phyloP scores from a whole-genome alignment of 345 rosid species.

The Heritiera littoralis region DNA sequence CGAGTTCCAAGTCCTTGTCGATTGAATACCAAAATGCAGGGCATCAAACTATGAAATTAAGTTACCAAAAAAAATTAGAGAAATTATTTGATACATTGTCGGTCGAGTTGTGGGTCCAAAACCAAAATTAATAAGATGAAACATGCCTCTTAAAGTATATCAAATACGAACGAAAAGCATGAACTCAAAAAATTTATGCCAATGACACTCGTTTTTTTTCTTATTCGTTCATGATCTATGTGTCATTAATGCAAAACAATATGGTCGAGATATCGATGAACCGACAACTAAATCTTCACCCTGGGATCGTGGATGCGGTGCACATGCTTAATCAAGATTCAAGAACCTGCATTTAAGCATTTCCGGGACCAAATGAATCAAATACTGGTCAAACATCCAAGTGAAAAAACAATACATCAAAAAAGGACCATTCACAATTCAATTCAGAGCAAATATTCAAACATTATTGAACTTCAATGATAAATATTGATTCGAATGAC shows the following conservation, averaged over 20 bases:
- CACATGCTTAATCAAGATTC: not conserved
- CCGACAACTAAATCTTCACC: not conserved
- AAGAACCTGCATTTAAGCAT: not conserved
- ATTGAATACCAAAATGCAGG: not conserved
- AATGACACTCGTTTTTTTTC: not conserved
- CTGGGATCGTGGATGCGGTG: not conserved
- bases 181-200: not conserved
- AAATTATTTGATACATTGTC: no score
- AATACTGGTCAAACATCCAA: not conserved
- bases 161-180: no score
- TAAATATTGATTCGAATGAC: no score
- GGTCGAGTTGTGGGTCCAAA: no score
- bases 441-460: conserved; percentile 7
- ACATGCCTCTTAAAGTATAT: no score
- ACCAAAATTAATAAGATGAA: no score
- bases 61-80: no score
- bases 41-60: no score
- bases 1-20: not conserved
- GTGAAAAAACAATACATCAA: not conserved
- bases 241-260: not conserved
- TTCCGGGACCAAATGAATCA: not conserved
- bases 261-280: not conserved
- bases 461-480: no score
- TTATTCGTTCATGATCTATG: not conserved
- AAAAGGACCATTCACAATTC: not conserved